Base-by-base conservation (phyloP, 2,329 filamentous ascomycete species). In the Stachybotrys chlorohalonatus region DNA sequence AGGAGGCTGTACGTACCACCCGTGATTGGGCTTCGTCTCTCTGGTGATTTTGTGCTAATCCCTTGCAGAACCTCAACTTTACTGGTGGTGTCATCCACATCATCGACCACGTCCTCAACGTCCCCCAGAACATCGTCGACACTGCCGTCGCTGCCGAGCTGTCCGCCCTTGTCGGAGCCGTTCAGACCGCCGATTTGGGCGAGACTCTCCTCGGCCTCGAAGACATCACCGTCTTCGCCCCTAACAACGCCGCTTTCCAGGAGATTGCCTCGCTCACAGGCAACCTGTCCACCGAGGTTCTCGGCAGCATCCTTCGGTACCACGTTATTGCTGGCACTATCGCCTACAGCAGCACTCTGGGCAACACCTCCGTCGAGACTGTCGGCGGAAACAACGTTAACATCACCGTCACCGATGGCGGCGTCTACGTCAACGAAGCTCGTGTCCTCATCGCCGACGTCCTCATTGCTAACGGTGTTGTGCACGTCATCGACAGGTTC, bases 161-260 rank as follows among this genome's bases (percentile, higher is more conserved):
- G 51, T 57, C 61, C 6, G 61, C 62, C 49, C 56, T 54, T 32
- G 60, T 55, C 52, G 62, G 62, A 13, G 62, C 63, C 8, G 58
- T 70, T 11, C 58, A 61, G 11, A 53, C 67, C 39, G 42, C 57
- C 1, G 56, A 66, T 30, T 57, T 70, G 13, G 60, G 56, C 7
- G 49, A 54, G 0, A 62, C 59, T 30, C 57, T 67, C 55, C 51
- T 32, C n/a, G 31, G 31, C 11, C n/a, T 55, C 31, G 16, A 36
- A 49, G 58, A 63, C 61, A 56, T 86, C 42, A 87, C 84, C 51
- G 73, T 86, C 59, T 86, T 87, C 60, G 81, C 76, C 0, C 84
- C 84, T 5, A 76, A 70, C 65, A 85, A 85, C 65, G 69, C 68
- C 1, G 82, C 81, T 5, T 85, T 86, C 70, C 70, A 75, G 39